Evolutionary conservation across 2,329 filamentous ascomycete genomes (phyloP), one percentile per base, ranked within the genome.

Genomic region (Nemania diffusa): DNA sequence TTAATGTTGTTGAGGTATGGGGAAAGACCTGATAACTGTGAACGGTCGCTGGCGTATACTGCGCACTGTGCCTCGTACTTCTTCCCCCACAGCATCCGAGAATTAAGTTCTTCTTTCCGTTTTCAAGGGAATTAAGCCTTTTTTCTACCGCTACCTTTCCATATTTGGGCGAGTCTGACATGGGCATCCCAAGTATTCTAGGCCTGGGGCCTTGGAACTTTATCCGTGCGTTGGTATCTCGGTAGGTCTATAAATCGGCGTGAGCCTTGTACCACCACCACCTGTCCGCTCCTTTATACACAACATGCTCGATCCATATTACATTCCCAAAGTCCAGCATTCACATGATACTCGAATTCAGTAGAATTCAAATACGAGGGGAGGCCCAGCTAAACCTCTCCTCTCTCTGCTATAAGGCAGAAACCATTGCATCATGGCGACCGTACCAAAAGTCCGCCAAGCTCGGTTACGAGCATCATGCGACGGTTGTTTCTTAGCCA

Each of bases 401-500:
- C 22, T 34, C 29, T n/a, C 34, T 50, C 8, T n/a, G 42, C 9
- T 26, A 13, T 13, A 32, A 4, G 9, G 15, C 57, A n/a, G 17
- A 68, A 32, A 26, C 27, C n/a, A 20, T 8, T 48, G n/a, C 20
- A 50, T 1, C 37, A 68, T 68, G 65, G 24, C 60, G 8, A 50
- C 34, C 37, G 3, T 27, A 29, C 2, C 20, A 2, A 62, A 68
- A 26, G 1, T n/a, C 13, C 67, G 67, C 13, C 50, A 52, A 37
- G 80, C 80, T 55, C 80, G 81, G 52, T 76, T 84, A 32, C 78
- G 83, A 65, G 82, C 81, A 24, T 86, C 84, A 20, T 87, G 85
- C 73, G 84, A 87, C 68, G 83, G 83, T 7, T 87, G 85, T 75
- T 86, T 86, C 73, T 75, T 85, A 22, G 84, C 84, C 68, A 87